Conservation (phyloP, 1,139 yeast genomes). For the Protomyces inouyei region DNA sequence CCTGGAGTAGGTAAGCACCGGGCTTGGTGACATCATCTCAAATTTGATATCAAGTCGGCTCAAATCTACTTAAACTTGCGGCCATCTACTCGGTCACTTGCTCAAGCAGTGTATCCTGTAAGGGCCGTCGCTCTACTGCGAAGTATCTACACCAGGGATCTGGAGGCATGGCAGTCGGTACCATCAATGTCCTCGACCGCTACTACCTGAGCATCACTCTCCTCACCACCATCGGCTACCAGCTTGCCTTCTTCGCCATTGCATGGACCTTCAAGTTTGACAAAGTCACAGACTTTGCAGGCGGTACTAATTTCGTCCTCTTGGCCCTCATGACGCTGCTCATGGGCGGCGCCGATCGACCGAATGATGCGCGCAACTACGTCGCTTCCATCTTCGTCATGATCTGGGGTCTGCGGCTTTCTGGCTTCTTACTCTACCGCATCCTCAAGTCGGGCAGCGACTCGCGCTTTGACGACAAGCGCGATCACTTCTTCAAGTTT, state of each 20-base stretch:
- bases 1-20: too few relatives aligned
- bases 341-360: slow-evolving; percentile 17
- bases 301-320: slow-evolving; percentile 23
- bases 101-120: too few relatives aligned
- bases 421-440: slow-evolving; percentile 23
- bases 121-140: too few relatives aligned
- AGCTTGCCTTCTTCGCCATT: slow-evolving; percentile 20
- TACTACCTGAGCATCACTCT: slow-evolving; percentile 19
- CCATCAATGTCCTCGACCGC: slow-evolving; percentile 18
- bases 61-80: too few relatives aligned
- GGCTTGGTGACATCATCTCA: too few relatives aligned
- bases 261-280: slow-evolving; percentile 27
- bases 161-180: neutral
- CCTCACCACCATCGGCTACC: slow-evolving; percentile 21
- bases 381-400: slow-evolving; percentile 22
- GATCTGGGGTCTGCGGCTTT: slow-evolving; percentile 23
- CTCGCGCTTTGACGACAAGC: slow-evolving; percentile 23
- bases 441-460: slow-evolving; percentile 21
- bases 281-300: slow-evolving; percentile 25
- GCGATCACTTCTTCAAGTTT: slow-evolving; percentile 23
- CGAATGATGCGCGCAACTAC: slow-evolving; percentile 20
- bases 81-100: too few relatives aligned
- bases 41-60: too few relatives aligned
- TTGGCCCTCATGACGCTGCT: slow-evolving; percentile 22
- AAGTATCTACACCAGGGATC: too few relatives aligned